Conservation (phyloP, 2,329 filamentous ascomycete genomes). For the Aspergillus flavus region DNA sequence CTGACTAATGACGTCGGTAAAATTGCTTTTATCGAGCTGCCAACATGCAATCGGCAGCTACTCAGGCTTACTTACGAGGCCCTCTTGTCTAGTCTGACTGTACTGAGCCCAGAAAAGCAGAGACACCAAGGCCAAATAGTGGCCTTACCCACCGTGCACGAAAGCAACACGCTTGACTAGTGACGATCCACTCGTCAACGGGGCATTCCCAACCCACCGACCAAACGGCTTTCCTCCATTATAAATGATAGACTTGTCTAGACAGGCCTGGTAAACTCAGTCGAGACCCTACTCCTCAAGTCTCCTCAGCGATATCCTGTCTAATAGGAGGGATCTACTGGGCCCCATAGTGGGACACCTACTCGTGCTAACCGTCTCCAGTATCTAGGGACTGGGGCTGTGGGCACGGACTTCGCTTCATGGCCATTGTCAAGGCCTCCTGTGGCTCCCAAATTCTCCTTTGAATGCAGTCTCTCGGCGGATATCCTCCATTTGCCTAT, state of each 20-base stretch:
- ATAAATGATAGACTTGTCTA: constrained; percentile 2
- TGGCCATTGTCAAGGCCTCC: neutral
- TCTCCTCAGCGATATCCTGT: neutral
- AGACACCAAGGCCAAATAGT: constrained; percentile 5
- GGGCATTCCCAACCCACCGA: constrained; percentile 17
- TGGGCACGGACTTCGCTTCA: constrained; percentile 7
- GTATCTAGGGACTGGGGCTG: neutral
- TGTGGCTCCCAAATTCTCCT: constrained; percentile 1
- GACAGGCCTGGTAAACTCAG: constrained; percentile 3
- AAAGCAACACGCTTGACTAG: constrained; percentile 12
- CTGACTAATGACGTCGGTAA: constrained; percentile 1
- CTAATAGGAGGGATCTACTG: constrained; percentile 1
- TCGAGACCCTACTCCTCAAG: constrained; percentile 1
- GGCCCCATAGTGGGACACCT: constrained; percentile 1
- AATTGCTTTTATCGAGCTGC: constrained; percentile 2
- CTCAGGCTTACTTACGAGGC: neutral
- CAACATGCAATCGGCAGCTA: neutral
- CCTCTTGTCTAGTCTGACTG: neutral
- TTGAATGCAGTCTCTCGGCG: neutral
- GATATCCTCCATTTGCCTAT: constrained; percentile 1
- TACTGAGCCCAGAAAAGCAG: neutral
- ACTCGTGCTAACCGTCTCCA: constrained; percentile 1
- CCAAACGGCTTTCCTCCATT: constrained; percentile 26
- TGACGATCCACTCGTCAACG: constrained; percentile 15
- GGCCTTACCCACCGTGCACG: constrained; percentile 13